phyloP scores from a whole-genome alignment of 371 early-diverging fungal genomes.

The Globomyces sp. region DNA sequence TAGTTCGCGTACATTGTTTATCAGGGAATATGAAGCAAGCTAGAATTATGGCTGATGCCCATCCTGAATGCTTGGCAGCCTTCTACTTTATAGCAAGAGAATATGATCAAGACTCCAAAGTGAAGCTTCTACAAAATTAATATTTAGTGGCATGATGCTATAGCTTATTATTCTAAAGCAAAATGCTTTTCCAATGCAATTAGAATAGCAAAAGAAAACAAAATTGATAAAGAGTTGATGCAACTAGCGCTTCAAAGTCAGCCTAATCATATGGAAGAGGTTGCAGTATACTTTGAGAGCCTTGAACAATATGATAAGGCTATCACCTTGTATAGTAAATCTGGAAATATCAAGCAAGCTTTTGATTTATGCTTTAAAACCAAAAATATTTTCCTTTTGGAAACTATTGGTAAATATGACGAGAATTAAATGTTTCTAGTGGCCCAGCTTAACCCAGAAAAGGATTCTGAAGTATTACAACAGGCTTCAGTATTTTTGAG shows the following conservation, averaged over 20 bases:
- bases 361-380: constrained; percentile 42
- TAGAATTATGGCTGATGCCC: constrained; percentile 31
- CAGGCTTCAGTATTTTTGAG: neutral
- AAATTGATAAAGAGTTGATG: constrained; percentile 40
- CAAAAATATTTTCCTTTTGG: constrained; percentile 34
- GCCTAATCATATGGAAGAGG: constrained; percentile 40
- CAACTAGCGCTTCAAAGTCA: constrained; percentile 46
- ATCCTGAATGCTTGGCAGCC: constrained; percentile 36
- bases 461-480: constrained; percentile 23
- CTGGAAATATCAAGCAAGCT: constrained; percentile 39
- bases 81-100: constrained; percentile 45
- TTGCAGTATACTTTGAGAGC: constrained; percentile 45
- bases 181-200: constrained; percentile 49
- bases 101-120: constrained; percentile 45
- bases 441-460: constrained; percentile 18
- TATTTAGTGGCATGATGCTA: constrained; percentile 25
- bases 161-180: constrained; percentile 43
- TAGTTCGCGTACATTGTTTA: constrained; percentile 45
- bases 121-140: neutral
- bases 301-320: constrained; percentile 35
- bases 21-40: constrained; percentile 44
- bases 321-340: constrained; percentile 37
- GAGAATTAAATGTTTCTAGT: neutral
- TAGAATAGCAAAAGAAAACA: constrained; percentile 47
- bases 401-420: constrained; percentile 33